phyloP scores from a whole-genome alignment of 495 filamentous ascomycete species.

The Penicillium manginii region DNA sequence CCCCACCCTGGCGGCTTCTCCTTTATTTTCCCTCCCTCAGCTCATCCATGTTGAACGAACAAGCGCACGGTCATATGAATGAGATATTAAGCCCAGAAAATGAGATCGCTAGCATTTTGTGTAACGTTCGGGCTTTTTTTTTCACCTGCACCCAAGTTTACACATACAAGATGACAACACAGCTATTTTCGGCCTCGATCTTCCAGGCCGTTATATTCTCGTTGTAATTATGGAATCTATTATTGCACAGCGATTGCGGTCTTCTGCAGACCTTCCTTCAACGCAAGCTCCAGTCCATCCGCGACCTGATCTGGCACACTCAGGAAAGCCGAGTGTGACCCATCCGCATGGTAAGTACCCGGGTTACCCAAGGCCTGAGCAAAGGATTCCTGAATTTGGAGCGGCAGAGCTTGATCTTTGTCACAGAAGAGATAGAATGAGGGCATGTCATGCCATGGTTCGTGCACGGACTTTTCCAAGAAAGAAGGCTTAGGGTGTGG shows the following conservation, averaged over 20 bases:
- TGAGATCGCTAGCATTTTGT: no score
- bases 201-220: no score
- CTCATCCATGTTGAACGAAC: no score
- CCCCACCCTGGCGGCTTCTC: no score
- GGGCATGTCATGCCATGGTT: constrained; percentile 51
- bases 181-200: no score
- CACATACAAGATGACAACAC: no score
- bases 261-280: constrained; percentile 15
- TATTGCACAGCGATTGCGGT: not conserved
- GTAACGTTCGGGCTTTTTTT: no score
- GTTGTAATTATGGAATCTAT: not conserved
- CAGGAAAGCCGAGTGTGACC: constrained; percentile 30
- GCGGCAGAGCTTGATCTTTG: constrained; percentile 41
- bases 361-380: constrained; percentile 19
- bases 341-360: constrained; percentile 8
- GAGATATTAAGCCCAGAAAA: no score
- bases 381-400: constrained; percentile 39
- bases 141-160: no score
- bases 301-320: constrained; percentile 27
- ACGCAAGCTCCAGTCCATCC: constrained; percentile 20
- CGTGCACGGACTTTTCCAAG: constrained; percentile 32
- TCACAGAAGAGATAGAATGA: constrained; percentile 55
- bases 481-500: constrained; percentile 22
- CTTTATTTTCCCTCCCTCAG: no score
- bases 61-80: no score